Conservation (phyloP, 345 rosid species). For the Lumnitzera racemosa region DNA sequence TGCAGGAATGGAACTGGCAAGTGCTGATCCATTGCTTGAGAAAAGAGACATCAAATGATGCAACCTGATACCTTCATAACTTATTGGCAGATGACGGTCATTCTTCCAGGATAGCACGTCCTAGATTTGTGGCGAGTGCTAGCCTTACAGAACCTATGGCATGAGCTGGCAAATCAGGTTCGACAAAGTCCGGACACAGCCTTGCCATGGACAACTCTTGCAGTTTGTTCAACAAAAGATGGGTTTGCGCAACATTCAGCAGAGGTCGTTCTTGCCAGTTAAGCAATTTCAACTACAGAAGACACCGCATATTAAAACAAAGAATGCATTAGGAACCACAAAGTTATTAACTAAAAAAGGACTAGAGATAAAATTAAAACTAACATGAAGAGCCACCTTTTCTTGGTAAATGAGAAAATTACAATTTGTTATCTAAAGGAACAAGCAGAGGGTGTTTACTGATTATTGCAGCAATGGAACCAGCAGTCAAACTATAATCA, state of each 20-base stretch:
- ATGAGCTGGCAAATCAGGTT: slow-evolving; percentile 50
- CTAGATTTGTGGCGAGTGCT: slow-evolving; percentile 79
- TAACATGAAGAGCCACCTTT: too few relatives aligned
- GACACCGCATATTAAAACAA: not conserved
- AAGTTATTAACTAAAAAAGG: too few relatives aligned
- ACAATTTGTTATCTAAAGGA: too few relatives aligned
- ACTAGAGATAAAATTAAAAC: too few relatives aligned
- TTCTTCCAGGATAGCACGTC: slow-evolving; percentile 74
- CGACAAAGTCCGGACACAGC: slow-evolving; percentile 63
- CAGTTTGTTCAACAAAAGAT: slow-evolving; percentile 70
- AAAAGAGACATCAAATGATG: too few relatives aligned
- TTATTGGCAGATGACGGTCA: slow-evolving; percentile 7
- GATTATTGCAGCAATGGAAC: too few relatives aligned
- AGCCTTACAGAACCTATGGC: slow-evolving; percentile 62
- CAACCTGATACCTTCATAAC: too few relatives aligned
- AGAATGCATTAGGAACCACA: not conserved
- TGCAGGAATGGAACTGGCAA: too few relatives aligned
- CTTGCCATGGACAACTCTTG: slow-evolving; percentile 70
- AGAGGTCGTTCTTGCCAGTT: slow-evolving; percentile 66
- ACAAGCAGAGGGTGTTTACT: too few relatives aligned
- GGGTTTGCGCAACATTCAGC: slow-evolving; percentile 57
- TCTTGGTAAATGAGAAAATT: too few relatives aligned
- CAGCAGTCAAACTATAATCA: too few relatives aligned
- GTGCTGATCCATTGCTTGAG: too few relatives aligned
- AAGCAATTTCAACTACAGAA: slow-evolving; percentile 67